Conservation (phyloP, 2,329 filamentous ascomycete species). For the Exserohilum turcica region DNA sequence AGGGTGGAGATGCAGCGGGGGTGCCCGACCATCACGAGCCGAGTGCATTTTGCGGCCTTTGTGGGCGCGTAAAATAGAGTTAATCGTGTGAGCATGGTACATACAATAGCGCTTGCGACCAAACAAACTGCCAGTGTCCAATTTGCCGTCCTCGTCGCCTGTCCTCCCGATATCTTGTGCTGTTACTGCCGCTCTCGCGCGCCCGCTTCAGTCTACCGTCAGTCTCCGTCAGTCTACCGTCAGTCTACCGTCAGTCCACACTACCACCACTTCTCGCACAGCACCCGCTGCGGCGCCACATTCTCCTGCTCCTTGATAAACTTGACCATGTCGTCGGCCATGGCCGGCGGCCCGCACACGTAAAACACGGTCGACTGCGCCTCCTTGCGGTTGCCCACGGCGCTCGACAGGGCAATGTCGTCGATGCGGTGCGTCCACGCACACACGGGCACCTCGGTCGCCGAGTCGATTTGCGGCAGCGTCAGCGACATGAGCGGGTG, state of each 20-base stretch:
- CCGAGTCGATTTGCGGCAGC: slow-evolving; percentile 35
- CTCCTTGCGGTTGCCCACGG: slow-evolving; percentile 45
- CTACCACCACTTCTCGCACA: slow-evolving; percentile 61
- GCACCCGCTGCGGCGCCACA: slow-evolving; percentile 48
- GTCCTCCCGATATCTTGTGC: no score
- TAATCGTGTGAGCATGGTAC: slow-evolving; percentile 30
- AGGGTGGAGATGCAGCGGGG: background rate
- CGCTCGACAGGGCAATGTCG: slow-evolving; percentile 47
- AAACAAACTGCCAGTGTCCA: slow-evolving; percentile 4
- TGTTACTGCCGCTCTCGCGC: no score
- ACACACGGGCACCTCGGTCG: slow-evolving; percentile 38
- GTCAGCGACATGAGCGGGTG: slow-evolving; percentile 42
- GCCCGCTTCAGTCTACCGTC: no score
- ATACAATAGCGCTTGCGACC: slow-evolving; percentile 25
- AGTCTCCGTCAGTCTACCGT: no score
- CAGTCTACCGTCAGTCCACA: background rate
- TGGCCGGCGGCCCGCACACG: slow-evolving; percentile 55
- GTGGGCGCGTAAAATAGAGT: slow-evolving; percentile 33
- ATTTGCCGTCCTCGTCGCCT: background rate
- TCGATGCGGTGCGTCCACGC: slow-evolving; percentile 44
- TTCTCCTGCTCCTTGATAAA: slow-evolving; percentile 47
- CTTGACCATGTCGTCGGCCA: slow-evolving; percentile 55
- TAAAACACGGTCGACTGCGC: slow-evolving; percentile 51
- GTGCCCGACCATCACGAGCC: slow-evolving; percentile 11
- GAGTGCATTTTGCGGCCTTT: slow-evolving; percentile 25